phyloP scores from a whole-genome alignment of 1,284 basidiomycete genomes.

The Fomitopsis pinicola region DNA sequence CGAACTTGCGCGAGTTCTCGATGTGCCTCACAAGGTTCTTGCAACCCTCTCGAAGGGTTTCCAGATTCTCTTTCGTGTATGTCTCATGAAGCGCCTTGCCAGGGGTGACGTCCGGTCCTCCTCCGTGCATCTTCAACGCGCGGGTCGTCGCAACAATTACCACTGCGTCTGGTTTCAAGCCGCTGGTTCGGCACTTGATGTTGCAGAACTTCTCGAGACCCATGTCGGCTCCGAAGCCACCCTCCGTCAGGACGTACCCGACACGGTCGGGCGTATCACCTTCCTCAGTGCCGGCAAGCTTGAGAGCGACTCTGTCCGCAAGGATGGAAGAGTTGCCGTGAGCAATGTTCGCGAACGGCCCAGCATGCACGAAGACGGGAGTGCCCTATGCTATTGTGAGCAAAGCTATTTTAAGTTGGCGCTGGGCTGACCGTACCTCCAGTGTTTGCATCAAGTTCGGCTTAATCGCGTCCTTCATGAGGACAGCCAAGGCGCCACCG shows the following conservation, averaged over 20 bases:
- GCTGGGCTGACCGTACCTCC: constrained; percentile 47
- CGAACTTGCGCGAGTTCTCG: constrained; percentile 93
- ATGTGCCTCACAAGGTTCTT: constrained; percentile 95
- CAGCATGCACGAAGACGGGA: constrained; percentile 98
- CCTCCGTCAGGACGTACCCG: constrained; percentile 97
- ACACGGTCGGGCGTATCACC: constrained; percentile 80
- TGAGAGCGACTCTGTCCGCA: constrained; percentile 93
- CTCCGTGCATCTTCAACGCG: constrained; percentile 99
- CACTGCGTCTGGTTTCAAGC: constrained; percentile 89
- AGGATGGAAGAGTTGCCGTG: constrained; percentile 99
- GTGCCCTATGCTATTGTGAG: constrained; percentile 59
- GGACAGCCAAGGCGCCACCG: constrained; percentile 92
- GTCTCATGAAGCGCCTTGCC: constrained; percentile 93
- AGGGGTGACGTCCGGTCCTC: constrained; percentile 95
- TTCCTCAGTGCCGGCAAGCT: constrained; percentile 94
- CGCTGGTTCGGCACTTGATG: constrained; percentile 97
- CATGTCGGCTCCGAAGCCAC: constrained; percentile 99
- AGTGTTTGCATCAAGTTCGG: constrained; percentile 99
- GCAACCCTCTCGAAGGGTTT: constrained; percentile 88
- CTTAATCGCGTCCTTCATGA: constrained; percentile 99
- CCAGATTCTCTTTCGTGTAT: constrained; percentile 92
- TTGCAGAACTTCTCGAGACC: constrained; percentile 99
- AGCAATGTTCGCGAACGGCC: constrained; percentile 98
- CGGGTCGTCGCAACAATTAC: constrained; percentile 97
- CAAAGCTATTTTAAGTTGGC: background rate